Base-by-base conservation (phyloP, 495 filamentous ascomycete genomes). In the Haplographium delicatum region DNA sequence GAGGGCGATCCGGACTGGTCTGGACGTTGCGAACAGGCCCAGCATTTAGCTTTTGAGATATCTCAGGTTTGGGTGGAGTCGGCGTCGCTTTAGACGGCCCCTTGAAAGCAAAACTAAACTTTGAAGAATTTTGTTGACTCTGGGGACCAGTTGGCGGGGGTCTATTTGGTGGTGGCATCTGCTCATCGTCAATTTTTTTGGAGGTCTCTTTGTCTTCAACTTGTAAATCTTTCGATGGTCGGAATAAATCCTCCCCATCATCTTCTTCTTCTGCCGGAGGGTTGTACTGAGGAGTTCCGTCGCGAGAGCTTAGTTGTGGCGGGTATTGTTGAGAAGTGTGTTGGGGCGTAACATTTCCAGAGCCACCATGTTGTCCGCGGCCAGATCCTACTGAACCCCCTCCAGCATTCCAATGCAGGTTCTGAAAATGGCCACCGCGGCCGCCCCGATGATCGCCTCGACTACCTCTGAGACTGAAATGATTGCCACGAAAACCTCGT, bases 61-160 rank as follows among this genome's bases (percentile, higher is more conserved):
- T 89, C 72, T 75, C 86, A 5, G 84, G 79, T 52, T 89, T 86
- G 3, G 86, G 75, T 7, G 72, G 59, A 19, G 78, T 68, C 16
- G 80, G 69, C 5, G 74, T 67, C 18, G 79, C 67, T 51, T 93
- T 93, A 0, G 60, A 68, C 11, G 75, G 66, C 24, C 80, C 71
- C 62, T 93, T 94, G 65, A 95, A 84, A 10, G 88, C 85, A 65
- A 95, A 95, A 59, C 86, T 89, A 58, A 95, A 88, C 63, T 89
- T 91, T 9, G 49, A 51, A 3, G 53, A 44, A 43, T 56, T 56
- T 22, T 60, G 53, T 30, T 82, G 83, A 13, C 73, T 78, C 67
- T 75, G 79, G 72, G 43, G 69, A 51, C 59, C 75, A 68, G 20
- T 78, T 72, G 30, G 77, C 70, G 20, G 76, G 18, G 64, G 56